Evolutionary conservation across 2,329 filamentous ascomycete genomes (phyloP).

Genomic region (Paecilomyces formosus): DNA sequence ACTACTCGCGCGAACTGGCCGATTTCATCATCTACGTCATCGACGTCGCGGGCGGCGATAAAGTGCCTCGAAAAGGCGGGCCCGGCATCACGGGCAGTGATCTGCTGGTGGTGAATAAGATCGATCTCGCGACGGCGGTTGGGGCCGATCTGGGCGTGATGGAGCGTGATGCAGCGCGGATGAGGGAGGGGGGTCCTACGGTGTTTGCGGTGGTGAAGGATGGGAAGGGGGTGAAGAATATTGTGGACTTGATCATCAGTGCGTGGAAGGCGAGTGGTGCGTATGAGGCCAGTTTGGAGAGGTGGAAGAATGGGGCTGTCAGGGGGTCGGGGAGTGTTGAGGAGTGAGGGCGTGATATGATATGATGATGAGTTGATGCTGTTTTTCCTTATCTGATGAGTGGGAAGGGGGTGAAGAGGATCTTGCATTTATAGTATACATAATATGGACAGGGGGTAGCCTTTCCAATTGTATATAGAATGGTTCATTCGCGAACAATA

Average conservation of each 20-base stretch:
- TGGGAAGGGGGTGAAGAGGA: constrained; percentile 3
- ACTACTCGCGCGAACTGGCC: constrained; percentile 89
- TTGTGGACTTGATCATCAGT: constrained; percentile 79
- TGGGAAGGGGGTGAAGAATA: constrained; percentile 73
- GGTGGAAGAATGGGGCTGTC: constrained; percentile 36
- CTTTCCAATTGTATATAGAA: background rate
- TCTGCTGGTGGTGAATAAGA: constrained; percentile 92
- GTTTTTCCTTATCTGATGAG: background rate
- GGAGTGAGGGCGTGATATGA: constrained; percentile 7
- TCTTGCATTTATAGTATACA: background rate
- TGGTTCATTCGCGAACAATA: background rate
- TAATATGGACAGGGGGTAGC: no score
- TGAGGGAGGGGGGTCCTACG: constrained; percentile 90
- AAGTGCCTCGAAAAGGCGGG: constrained; percentile 91
- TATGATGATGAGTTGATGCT: no score
- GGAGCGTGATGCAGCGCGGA: constrained; percentile 90
- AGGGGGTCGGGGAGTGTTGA: constrained; percentile 29
- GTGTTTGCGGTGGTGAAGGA: constrained; percentile 98
- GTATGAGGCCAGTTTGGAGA: constrained; percentile 35
- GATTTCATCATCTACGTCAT: constrained; percentile 99
- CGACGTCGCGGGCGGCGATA: constrained; percentile 92
- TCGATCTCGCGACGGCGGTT: constrained; percentile 81
- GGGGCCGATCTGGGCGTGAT: constrained; percentile 88
- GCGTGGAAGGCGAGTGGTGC: constrained; percentile 91
- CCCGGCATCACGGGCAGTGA: constrained; percentile 97